Conservation (phyloP, 208 protist species). For the Leishmania major region DNA sequence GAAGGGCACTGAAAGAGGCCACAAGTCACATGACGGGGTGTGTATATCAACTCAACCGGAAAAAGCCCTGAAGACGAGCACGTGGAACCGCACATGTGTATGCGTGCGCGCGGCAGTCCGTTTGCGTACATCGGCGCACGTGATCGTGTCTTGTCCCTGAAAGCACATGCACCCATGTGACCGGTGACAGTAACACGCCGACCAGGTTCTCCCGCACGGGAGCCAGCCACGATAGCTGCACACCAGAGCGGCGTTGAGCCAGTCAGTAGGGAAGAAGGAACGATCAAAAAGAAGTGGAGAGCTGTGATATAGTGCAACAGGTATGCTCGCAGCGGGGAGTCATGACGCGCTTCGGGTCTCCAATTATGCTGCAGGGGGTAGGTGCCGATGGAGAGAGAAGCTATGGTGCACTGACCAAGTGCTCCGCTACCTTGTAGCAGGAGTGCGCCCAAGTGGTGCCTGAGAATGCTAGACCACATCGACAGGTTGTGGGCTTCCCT, state of each 20-base stretch:
- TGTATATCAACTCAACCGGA: not conserved
- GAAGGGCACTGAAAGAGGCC: not conserved
- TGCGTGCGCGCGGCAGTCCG: not conserved
- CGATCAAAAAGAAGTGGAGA: not conserved
- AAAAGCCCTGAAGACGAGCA: not conserved
- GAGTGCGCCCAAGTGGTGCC: not conserved
- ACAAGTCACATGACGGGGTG: not conserved
- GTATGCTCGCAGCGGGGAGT: not conserved
- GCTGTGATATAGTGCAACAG: not conserved
- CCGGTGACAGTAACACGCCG: not conserved
- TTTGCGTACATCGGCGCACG: not conserved
- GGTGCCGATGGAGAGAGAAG: not conserved
- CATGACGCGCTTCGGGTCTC: not conserved
- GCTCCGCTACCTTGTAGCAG: not conserved
- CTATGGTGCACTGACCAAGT: not conserved
- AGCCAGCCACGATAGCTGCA: not conserved
- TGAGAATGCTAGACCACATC: not conserved
- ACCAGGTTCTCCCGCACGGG: not conserved
- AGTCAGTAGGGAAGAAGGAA: not conserved
- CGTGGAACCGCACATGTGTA: not conserved
- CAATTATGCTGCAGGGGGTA: not conserved
- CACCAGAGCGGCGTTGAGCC: not conserved
- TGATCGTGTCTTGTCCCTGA: not conserved
- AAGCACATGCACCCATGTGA: not conserved
- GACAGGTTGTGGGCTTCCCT: not conserved